Percentiles rank a stretch among this genome's conserved stretches.
Conservation (phyloP, 2,329 filamentous ascomycete species). For the Claviceps capensis region DNA sequence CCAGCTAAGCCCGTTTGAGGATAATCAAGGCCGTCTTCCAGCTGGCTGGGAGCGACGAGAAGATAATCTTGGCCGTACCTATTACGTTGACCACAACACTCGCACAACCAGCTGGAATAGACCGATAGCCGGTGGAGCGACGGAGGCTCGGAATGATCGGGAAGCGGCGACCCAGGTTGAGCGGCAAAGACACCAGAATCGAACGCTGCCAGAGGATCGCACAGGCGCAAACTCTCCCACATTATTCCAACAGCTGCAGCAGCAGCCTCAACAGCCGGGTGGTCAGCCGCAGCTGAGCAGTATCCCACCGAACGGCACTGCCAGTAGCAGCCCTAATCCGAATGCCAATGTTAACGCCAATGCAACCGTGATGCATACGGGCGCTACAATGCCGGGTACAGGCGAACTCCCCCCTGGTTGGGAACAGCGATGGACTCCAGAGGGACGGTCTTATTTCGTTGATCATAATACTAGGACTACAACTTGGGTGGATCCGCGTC, state of each 20-base stretch:
- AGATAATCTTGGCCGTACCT: slow-evolving; percentile 87
- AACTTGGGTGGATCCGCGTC: slow-evolving; percentile 93
- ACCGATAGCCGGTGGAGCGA: slow-evolving; percentile 65
- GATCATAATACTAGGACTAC: slow-evolving; percentile 97
- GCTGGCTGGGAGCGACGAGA: slow-evolving; percentile 93
- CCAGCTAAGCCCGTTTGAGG: slow-evolving; percentile 80
- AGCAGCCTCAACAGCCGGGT: slow-evolving; percentile 20
- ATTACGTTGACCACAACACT: slow-evolving; percentile 97
- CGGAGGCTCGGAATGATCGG: slow-evolving; percentile 57
- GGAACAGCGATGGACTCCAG: slow-evolving; percentile 92
- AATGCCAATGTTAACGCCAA: slow-evolving; percentile 26
- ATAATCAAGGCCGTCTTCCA: slow-evolving; percentile 83
- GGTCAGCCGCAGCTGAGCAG: slow-evolving; percentile 28
- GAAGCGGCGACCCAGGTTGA: slow-evolving; percentile 90
- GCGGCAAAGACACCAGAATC: slow-evolving; percentile 84
- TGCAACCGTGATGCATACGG: slow-evolving; percentile 85
- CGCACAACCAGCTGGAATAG: slow-evolving; percentile 93
- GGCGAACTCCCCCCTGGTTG: slow-evolving; percentile 91
- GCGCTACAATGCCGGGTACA: slow-evolving; percentile 80
- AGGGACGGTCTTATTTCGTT: slow-evolving; percentile 91
- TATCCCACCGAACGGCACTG: slow-evolving; percentile 9
- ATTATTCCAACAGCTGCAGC: slow-evolving; percentile 41
- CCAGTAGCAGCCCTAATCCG: slow-evolving; percentile 4
- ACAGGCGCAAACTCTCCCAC: slow-evolving; percentile 89
- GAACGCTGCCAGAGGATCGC: slow-evolving; percentile 88